These are phyloP conservation scores for Panaeolus cyanescens DNA, from an alignment of 768 basidiomycete species.

Conservation along the genomic window DNA sequence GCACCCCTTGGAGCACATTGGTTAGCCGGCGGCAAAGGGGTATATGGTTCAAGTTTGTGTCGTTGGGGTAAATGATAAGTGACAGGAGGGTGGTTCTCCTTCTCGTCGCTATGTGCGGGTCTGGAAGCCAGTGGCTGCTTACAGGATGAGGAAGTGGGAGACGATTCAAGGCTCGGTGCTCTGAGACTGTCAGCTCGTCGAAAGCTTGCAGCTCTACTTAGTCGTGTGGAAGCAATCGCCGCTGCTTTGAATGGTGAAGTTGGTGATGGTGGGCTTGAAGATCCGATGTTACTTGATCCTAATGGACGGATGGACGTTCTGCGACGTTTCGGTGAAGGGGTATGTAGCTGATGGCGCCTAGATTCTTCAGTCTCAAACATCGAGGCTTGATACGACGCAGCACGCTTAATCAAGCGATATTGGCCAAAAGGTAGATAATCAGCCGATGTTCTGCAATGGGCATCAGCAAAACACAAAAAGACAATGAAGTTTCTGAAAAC, in stretches of 20 bases:
- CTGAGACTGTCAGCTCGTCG: slow-evolving; percentile 11
- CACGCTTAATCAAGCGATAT: slow-evolving; percentile 9
- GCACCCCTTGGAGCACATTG: neutral
- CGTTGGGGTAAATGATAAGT: neutral
- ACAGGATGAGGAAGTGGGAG: neutral
- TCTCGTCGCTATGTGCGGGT: neutral
- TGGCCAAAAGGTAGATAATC: neutral
- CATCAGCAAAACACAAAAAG: no score
- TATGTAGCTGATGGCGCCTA: neutral
- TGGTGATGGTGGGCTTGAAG: neutral
- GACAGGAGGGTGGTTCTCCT: neutral
- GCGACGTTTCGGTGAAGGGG: neutral
- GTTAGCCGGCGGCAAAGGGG: neutral
- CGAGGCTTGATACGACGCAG: neutral
- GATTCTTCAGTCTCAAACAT: neutral
- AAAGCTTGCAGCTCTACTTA: neutral
- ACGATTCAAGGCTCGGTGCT: neutral
- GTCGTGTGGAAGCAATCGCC: neutral
- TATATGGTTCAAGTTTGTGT: neutral
- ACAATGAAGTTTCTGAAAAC: no score
- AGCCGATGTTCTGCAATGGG: neutral
- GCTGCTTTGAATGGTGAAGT: neutral
- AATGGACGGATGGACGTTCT: neutral
- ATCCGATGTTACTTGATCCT: neutral
- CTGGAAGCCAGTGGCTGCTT: neutral